Evolutionary conservation across 306 rosid species (phyloP).

Genomic region (Gynostemma pentaphyllum): DNA sequence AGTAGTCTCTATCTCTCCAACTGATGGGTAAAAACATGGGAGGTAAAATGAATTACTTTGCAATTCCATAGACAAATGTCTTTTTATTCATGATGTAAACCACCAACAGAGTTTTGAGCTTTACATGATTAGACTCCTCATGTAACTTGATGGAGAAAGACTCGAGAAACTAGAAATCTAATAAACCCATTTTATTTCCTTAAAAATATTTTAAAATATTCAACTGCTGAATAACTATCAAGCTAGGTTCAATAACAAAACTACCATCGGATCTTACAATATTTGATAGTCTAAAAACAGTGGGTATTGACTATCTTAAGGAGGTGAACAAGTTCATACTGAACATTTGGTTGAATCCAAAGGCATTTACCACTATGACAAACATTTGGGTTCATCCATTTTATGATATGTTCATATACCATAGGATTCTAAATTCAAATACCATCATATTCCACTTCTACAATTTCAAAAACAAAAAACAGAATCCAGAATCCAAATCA

Average conservation of each 20-base stretch:
- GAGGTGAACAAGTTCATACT: too few relatives aligned
- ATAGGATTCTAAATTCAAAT: neutral
- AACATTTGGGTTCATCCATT: too few relatives aligned
- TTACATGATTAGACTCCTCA: neutral
- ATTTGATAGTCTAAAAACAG: neutral
- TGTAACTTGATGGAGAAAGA: neutral
- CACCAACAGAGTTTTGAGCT: neutral
- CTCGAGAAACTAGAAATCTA: neutral
- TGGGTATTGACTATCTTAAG: too few relatives aligned
- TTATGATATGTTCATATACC: too few relatives aligned
- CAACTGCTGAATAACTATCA: neutral
- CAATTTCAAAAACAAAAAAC: conserved; percentile 19
- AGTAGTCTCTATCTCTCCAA: neutral
- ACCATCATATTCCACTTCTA: conserved; percentile 13
- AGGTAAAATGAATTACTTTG: neutral
- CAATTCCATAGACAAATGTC: neutral
- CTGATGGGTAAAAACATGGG: neutral
- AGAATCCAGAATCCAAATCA: conserved; percentile 20
- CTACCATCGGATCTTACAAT: too few relatives aligned
- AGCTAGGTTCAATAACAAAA: neutral
- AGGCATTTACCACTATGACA: too few relatives aligned
- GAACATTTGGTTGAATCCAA: too few relatives aligned
- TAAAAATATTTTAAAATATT: neutral
- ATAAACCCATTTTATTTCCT: neutral
- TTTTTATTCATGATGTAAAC: neutral